Conservation (phyloP, 441 rosid genomes). For the Syzygium syzygioides region DNA sequence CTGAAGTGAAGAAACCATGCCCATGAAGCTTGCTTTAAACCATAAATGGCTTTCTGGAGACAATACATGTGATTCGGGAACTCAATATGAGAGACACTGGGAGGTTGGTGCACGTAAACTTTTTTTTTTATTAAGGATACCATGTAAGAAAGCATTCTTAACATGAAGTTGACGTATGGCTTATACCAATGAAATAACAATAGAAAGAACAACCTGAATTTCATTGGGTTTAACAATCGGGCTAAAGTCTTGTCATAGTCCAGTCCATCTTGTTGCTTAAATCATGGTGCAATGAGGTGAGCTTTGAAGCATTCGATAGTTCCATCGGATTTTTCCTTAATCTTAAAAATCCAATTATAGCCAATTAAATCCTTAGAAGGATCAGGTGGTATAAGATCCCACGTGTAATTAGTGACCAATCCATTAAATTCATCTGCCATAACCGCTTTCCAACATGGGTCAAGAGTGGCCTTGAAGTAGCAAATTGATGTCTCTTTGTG, state of each 20-base stretch:
- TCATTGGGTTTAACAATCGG: background rate
- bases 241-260: background rate
- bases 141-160: background rate
- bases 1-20: background rate
- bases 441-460: background rate
- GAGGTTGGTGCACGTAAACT: background rate
- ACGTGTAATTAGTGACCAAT: background rate
- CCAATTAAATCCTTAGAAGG: background rate
- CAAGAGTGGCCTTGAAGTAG: background rate
- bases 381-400: background rate
- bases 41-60: background rate
- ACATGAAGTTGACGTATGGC: background rate
- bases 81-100: background rate
- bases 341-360: background rate
- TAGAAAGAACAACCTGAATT: background rate
- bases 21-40: background rate
- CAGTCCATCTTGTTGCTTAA: accelerated
- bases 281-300: background rate
- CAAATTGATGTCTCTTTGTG: background rate
- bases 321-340: background rate
- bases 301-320: background rate
- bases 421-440: background rate
- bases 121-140: background rate
- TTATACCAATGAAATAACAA: background rate
- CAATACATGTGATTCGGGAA: background rate